Evolutionary conservation across 768 basidiomycete genomes (phyloP).

Genomic region (Trichaptum fuscoviolaceum): DNA sequence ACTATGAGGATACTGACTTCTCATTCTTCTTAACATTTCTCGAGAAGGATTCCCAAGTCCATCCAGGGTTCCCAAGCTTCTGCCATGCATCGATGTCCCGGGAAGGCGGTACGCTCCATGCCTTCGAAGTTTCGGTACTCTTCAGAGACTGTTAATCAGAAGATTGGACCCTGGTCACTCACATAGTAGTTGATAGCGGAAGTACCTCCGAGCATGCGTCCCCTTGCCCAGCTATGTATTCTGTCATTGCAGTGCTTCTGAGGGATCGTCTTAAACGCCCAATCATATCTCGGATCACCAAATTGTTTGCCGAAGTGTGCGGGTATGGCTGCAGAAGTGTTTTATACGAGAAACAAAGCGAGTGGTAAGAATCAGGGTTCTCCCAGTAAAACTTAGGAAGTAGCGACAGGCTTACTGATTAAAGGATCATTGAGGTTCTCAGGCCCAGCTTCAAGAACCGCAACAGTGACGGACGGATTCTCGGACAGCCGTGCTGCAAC

Average conservation of each 20-base stretch:
- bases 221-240: slow-evolving; percentile 31
- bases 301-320: slow-evolving; percentile 26
- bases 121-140: not conserved
- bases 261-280: slow-evolving; percentile 17
- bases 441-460: slow-evolving; percentile 36
- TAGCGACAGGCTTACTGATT: slow-evolving; percentile 16
- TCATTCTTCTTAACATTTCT: slow-evolving; percentile 13
- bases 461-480: slow-evolving; percentile 31
- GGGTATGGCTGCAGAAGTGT: slow-evolving; percentile 13
- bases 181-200: not conserved
- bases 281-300: slow-evolving; percentile 21
- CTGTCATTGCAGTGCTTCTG: slow-evolving; percentile 23
- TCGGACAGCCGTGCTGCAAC: slow-evolving; percentile 39
- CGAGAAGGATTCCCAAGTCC: slow-evolving; percentile 11
- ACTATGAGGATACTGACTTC: slow-evolving; percentile 3
- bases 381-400: too few relatives aligned
- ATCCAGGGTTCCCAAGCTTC: slow-evolving; percentile 13
- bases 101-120: slow-evolving; percentile 17
- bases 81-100: slow-evolving; percentile 21
- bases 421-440: slow-evolving; percentile 29
- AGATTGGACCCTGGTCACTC: not conserved
- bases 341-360: not conserved
- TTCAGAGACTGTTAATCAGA: not conserved
- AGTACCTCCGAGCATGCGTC: slow-evolving; percentile 5
- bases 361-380: not conserved